Evolutionary conservation across 1,139 yeast species (phyloP), one percentile per base, ranked within the genome.

Genomic region (Taiozyma sp.): DNA sequence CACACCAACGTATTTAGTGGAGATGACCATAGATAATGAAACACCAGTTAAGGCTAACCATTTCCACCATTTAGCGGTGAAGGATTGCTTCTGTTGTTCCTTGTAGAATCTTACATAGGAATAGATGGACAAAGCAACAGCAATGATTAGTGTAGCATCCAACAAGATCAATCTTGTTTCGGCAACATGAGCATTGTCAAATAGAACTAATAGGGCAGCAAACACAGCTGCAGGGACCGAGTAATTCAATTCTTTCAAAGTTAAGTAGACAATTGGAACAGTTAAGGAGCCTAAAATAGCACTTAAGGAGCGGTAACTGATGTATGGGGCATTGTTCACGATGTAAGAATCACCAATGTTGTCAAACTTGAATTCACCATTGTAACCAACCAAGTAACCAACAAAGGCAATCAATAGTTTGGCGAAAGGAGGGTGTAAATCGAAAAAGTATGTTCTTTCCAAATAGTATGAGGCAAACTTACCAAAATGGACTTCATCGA

Each of bases 401-500:
- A 86, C 93, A 54, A 83, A 80, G 0, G 98, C 99, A 70, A 91
- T 87, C 60, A 92, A 76, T 69, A 95, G 75, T 70, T 95, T 95
- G 48, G 97, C 99, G 70, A 95, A 87, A 22, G 99, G 99, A 41
- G 99, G 99, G 70, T 95, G 99, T 54, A 95, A 81, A 70, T 95
- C 99, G 67, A 95, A 93, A 69, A 90, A 95, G 69, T 88, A 89
- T 0, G 93, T 84, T 54, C 95, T 74, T 66, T 88, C 86, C 55
- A 89, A 70, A 67, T 89, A 89, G 66, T 88, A 90, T 19, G 96
- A 84, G 28, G 97, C 97, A 70, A 92, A 91, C 66, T 91, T 91
- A 44, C 99, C 99, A 65, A 93, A 93, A 70, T 93, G 99, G 34
- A 93, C 99, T 68, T 95, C 99, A 72, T 95, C 99, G 64, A 95